Conservation (phyloP, 768 basidiomycete species). For the Leucogyrophana mollusca region DNA sequence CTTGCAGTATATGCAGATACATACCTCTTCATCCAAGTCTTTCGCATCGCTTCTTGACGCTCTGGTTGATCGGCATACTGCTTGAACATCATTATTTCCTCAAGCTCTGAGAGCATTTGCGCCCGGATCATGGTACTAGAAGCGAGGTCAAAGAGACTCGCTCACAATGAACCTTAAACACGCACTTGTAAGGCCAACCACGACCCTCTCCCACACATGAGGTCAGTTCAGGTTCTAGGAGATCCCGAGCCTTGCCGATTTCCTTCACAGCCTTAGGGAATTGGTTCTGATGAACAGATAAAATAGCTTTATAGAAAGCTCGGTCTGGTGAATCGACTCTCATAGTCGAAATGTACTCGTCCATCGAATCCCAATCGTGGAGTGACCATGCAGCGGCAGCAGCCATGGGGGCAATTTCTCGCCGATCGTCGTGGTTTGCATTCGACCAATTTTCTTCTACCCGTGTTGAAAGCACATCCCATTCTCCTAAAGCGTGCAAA, state of each 20-base stretch:
- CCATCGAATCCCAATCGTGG: constrained; percentile 98
- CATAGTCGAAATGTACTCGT: constrained; percentile 93
- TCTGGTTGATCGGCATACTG: constrained; percentile 92
- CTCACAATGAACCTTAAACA: constrained; percentile 7
- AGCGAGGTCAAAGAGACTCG: constrained; percentile 12
- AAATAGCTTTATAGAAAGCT: constrained; percentile 93
- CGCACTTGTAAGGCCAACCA: constrained; percentile 94
- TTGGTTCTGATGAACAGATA: constrained; percentile 95
- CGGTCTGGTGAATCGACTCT: constrained; percentile 90
- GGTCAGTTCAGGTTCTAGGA: constrained; percentile 87
- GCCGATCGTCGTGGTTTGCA: constrained; percentile 78
- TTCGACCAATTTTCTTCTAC: constrained; percentile 88
- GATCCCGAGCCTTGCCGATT: constrained; percentile 89
- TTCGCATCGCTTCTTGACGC: constrained; percentile 84
- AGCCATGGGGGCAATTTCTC: constrained; percentile 94
- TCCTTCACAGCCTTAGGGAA: constrained; percentile 88
- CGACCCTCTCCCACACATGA: constrained; percentile 95
- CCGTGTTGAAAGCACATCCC: constrained; percentile 85
- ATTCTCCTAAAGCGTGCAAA: constrained; percentile 95
- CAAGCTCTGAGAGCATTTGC: constrained; percentile 96
- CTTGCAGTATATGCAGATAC: constrained; percentile 8
- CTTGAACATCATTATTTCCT: constrained; percentile 97
- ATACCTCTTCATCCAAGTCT: constrained; percentile 97
- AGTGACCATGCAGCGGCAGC: constrained; percentile 97
- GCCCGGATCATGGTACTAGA: constrained; percentile 91